Evolutionary conservation across 176 grass and related monocot genomes (phyloP).

Genomic region (Carex kokanica): DNA sequence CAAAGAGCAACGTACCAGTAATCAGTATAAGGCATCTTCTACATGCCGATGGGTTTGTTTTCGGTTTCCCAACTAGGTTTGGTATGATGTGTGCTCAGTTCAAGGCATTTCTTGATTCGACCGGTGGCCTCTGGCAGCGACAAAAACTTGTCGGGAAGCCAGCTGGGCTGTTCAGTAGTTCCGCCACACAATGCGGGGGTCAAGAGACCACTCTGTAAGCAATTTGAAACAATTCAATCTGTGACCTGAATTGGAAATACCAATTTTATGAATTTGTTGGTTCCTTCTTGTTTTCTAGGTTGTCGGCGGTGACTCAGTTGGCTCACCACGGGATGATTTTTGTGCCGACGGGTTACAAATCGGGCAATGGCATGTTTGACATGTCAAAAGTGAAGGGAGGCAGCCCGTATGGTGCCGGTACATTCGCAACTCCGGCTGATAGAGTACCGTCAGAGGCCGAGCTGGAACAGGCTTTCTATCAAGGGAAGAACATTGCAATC

Average conservation of each 20-base stretch:
- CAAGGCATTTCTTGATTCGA: slow-evolving; percentile 56
- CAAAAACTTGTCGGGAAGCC: slow-evolving; percentile 41
- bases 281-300: slow-evolving; percentile 9
- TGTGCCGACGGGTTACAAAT: slow-evolving; percentile 41
- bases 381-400: slow-evolving; percentile 44
- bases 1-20: slow-evolving; percentile 35
- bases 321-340: slow-evolving; percentile 60
- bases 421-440: slow-evolving; percentile 1
- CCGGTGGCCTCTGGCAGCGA: slow-evolving; percentile 49
- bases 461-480: slow-evolving; percentile 34
- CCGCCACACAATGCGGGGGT: slow-evolving; percentile 34
- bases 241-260: background rate
- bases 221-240: background rate
- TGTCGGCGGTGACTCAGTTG: slow-evolving; percentile 45
- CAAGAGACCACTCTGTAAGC: slow-evolving; percentile 49
- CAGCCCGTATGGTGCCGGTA: slow-evolving; percentile 42
- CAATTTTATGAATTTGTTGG: background rate
- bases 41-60: slow-evolving; percentile 42
- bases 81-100: slow-evolving; percentile 59
- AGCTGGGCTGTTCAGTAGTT: slow-evolving; percentile 37
- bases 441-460: slow-evolving; percentile 15
- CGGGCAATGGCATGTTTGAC: slow-evolving; percentile 42
- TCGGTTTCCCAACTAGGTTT: slow-evolving; percentile 51
- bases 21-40: slow-evolving; percentile 40
- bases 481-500: slow-evolving; percentile 45